Percentiles rank a stretch among this genome's conserved stretches.
Conservation (phyloP, 306 rosid genomes). For the Begonia masoniana region DNA sequence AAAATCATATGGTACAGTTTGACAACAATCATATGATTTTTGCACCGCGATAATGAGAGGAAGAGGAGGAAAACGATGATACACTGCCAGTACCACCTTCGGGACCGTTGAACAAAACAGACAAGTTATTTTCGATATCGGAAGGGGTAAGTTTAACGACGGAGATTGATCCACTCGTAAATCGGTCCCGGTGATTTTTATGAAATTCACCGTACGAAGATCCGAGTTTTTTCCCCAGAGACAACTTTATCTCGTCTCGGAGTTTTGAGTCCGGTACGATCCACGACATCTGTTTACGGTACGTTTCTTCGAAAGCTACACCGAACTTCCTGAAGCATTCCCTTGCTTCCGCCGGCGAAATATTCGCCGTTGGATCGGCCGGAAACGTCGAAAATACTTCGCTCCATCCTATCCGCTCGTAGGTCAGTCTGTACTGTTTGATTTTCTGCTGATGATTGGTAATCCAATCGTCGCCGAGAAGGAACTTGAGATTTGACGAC, state of each 20-base stretch:
- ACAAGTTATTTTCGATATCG: slow-evolving; percentile 29
- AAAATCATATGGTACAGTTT: too few species aligned
- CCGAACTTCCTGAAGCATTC: slow-evolving; percentile 19
- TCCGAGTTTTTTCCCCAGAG: slow-evolving; percentile 23
- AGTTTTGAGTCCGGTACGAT: slow-evolving; percentile 40
- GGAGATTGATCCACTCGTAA: slow-evolving; percentile 5
- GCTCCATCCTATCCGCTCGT: slow-evolving; percentile 70
- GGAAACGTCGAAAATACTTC: slow-evolving; percentile 37
- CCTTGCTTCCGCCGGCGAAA: slow-evolving; percentile 28
- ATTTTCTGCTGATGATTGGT: slow-evolving; percentile 45
- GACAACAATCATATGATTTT: too few species aligned
- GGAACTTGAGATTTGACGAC: slow-evolving; percentile 33
- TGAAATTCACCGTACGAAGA: slow-evolving; percentile 20
- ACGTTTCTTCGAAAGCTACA: slow-evolving; percentile 28
- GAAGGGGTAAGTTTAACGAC: slow-evolving; percentile 21
- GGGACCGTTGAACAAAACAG: slow-evolving; percentile 32
- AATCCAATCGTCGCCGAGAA: slow-evolving; percentile 59
- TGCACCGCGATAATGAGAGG: too few species aligned
- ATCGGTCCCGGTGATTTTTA: slow-evolving; percentile 10
- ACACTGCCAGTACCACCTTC: too few species aligned
- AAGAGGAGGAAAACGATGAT: too few species aligned
- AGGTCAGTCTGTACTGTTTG: slow-evolving; percentile 49
- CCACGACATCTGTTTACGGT: slow-evolving; percentile 38
- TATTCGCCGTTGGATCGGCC: slow-evolving; percentile 30
- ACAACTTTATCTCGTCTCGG: slow-evolving; percentile 30